Conservation (phyloP, 1,139 yeast species). For the Pichia norvegensis region DNA sequence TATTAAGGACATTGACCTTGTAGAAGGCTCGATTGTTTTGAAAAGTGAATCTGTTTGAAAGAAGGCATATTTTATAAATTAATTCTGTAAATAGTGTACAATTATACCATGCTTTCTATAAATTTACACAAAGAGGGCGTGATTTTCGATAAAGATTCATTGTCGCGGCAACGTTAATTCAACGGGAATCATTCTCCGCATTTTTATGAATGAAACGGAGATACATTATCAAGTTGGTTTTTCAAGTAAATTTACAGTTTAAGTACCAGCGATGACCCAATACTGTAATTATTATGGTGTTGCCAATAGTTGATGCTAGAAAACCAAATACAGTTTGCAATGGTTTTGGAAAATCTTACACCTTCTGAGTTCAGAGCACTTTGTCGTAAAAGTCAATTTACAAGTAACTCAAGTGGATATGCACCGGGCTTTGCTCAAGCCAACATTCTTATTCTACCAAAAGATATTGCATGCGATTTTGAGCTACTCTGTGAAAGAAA, state of each 20-base stretch:
- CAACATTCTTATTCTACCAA: constrained; percentile 4
- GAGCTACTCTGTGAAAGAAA: constrained; percentile 4
- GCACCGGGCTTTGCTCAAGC: constrained; percentile 8
- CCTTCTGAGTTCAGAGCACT: constrained; percentile 3
- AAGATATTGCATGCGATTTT: constrained; percentile 4
- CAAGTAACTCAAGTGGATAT: constrained; percentile 4
- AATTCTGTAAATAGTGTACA: background rate
- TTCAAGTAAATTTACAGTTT: background rate
- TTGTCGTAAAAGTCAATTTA: background rate
- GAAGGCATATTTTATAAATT: background rate
- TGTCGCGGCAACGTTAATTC: no score
- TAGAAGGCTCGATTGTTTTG: constrained; percentile 32
- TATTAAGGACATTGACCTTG: constrained; percentile 33
- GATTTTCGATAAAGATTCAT: no score
- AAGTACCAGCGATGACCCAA: no score
- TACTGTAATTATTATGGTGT: no score
- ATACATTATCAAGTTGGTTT: background rate
- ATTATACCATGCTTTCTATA: background rate
- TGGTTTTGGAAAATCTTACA: background rate
- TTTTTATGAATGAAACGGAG: background rate
- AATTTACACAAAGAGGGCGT: no score
- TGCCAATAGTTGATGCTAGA: no score
- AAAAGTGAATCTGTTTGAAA: constrained; percentile 18
- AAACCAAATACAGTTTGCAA: no score
- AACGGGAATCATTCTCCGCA: background rate